Evolutionary conservation across 176 grass and related monocot species (phyloP).

Genomic region (Zizania latifolia): DNA sequence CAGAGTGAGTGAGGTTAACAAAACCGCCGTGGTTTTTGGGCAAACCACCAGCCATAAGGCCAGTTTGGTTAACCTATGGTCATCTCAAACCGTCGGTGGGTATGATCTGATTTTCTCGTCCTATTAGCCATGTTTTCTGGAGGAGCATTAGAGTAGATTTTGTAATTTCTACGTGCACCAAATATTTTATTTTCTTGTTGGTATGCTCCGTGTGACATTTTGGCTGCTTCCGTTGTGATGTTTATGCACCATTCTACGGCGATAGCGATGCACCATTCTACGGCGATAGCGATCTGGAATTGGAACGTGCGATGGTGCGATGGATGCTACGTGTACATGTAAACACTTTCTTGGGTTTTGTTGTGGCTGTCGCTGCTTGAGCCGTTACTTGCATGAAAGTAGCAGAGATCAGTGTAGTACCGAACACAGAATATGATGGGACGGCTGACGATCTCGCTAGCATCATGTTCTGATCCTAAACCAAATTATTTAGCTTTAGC

Average conservation of each 20-base stretch:
- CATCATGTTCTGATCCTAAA: neutral
- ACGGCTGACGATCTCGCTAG: neutral
- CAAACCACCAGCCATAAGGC: too few species aligned
- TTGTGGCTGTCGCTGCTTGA: neutral
- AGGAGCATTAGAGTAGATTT: neutral
- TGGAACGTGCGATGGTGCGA: neutral
- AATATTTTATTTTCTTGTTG: neutral
- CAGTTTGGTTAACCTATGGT: too few species aligned
- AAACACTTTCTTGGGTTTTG: too few species aligned
- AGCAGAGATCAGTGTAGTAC: neutral
- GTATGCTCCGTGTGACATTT: neutral
- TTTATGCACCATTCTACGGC: neutral
- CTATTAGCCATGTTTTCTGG: neutral
- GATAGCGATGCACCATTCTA: neutral
- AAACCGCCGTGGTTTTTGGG: too few species aligned
- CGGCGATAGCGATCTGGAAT: neutral
- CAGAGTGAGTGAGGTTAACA: too few species aligned
- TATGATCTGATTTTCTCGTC: neutral
- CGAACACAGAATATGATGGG: neutral
- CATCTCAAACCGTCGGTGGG: neutral
- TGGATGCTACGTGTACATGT: too few species aligned
- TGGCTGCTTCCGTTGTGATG: neutral
- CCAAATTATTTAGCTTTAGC: neutral
- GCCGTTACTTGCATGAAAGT: neutral
- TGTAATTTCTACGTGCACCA: neutral